These are phyloP conservation scores for Nicotiana obtusifolia DNA, from an alignment of 257 asterid species.

Conservation along the genomic window DNA sequence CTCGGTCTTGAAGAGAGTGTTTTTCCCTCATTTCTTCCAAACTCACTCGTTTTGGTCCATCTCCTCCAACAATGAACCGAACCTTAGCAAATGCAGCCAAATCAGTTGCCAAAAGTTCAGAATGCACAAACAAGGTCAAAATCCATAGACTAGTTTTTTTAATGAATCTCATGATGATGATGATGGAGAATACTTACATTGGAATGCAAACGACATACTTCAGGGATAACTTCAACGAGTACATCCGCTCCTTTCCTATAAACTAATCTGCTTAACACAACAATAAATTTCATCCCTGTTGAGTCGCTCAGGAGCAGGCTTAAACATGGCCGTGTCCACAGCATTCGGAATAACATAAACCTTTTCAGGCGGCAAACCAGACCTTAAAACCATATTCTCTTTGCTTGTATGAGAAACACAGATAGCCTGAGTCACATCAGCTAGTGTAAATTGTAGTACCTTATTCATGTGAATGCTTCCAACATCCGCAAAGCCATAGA, in stretches of 20 bases:
- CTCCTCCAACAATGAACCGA: slow-evolving; percentile 91
- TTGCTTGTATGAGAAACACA: slow-evolving; percentile 97
- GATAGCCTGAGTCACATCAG: slow-evolving; percentile 92
- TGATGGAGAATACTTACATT: slow-evolving; percentile 42
- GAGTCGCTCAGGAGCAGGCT: slow-evolving; percentile 70
- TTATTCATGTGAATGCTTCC: slow-evolving; percentile 99
- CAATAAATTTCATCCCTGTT: slow-evolving; percentile 56
- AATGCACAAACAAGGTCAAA: slow-evolving; percentile 4
- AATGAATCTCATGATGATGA: neutral
- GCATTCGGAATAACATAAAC: slow-evolving; percentile 95
- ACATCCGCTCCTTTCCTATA: slow-evolving; percentile 92
- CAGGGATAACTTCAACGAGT: slow-evolving; percentile 93
- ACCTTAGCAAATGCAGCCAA: slow-evolving; percentile 43
- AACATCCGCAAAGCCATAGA: slow-evolving; percentile 91
- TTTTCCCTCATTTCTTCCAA: slow-evolving; percentile 98
- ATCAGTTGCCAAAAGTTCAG: slow-evolving; percentile 5
- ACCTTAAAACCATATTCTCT: slow-evolving; percentile 84
- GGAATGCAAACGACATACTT: slow-evolving; percentile 77
- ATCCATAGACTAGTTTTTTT: neutral
- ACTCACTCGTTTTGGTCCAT: slow-evolving; percentile 96
- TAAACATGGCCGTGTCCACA: slow-evolving; percentile 96
- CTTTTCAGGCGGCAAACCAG: slow-evolving; percentile 94
- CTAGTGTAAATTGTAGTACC: slow-evolving; percentile 88
- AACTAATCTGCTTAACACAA: slow-evolving; percentile 91
- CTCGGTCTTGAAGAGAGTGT: slow-evolving; percentile 95